phyloP scores from a whole-genome alignment of 352 stramenopile genomes.

The Blastocystis sp. region DNA sequence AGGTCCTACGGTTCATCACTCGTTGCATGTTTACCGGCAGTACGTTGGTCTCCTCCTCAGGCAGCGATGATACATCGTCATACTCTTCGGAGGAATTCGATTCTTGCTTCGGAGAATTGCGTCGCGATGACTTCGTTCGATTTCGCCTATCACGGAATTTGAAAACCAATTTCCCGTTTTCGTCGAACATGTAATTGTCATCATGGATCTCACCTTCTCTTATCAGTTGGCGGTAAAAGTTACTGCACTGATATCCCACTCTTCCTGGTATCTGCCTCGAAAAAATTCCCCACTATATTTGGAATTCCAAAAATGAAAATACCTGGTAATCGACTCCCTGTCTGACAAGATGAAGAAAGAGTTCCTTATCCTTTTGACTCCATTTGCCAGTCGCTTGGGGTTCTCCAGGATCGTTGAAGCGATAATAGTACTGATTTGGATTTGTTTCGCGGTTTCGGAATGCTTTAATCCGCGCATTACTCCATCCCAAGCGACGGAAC shows the following conservation, averaged over 20 bases:
- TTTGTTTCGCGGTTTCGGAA: conserved; percentile 63
- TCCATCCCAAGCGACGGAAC: conserved; percentile 49
- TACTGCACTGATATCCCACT: conserved; percentile 64
- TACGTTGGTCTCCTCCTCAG: not conserved
- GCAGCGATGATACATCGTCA: not conserved
- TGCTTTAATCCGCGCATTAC: conserved; percentile 46
- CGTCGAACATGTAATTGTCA: conserved; percentile 59
- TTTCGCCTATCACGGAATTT: not conserved
- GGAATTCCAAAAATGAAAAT: not conserved
- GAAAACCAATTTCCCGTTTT: conserved; percentile 62
- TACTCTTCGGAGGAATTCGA: not conserved
- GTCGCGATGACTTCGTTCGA: not conserved
- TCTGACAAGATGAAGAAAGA: conserved; percentile 39
- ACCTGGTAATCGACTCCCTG: conserved; percentile 62
- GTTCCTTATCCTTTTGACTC: conserved; percentile 59
- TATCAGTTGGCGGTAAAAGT: conserved; percentile 64
- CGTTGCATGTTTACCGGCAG: not conserved
- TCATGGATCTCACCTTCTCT: conserved; percentile 61
- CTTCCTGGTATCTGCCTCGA: conserved; percentile 63
- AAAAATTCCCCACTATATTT: conserved; percentile 62
- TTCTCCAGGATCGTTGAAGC: conserved; percentile 63
- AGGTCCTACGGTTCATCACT: conserved; percentile 1
- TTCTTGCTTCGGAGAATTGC: not conserved
- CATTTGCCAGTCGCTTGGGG: conserved; percentile 63
- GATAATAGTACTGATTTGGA: conserved; percentile 65